Evolutionary conservation across 257 asterid species (phyloP).

Genomic region (Cordia subcordata): DNA sequence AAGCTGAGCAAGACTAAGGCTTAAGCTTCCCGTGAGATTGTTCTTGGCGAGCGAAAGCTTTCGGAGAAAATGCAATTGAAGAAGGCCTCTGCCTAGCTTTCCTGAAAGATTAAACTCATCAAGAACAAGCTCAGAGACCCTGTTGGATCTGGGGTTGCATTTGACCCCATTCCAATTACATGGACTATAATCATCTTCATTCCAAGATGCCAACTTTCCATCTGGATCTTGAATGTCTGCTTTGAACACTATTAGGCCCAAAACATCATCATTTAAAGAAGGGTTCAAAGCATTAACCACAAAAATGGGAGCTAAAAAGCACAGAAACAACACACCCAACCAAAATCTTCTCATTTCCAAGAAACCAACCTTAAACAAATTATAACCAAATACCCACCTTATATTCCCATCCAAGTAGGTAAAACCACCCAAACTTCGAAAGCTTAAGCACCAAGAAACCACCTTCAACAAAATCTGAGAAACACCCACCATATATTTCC

Average conservation of each 20-base stretch:
- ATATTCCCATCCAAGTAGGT: constrained; percentile 11
- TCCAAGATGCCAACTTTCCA: constrained; percentile 74
- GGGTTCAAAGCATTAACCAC: constrained; percentile 47
- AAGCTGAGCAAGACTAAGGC: constrained; percentile 64
- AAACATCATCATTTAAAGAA: constrained; percentile 79
- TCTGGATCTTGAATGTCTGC: constrained; percentile 78
- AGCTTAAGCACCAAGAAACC: neutral
- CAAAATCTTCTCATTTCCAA: constrained; percentile 51
- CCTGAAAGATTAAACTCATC: constrained; percentile 86
- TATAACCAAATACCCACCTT: constrained; percentile 5
- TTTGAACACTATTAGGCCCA: constrained; percentile 87
- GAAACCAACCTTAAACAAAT: neutral
- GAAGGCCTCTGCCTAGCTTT: constrained; percentile 79
- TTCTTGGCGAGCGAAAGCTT: constrained; percentile 69
- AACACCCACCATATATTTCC: too few species aligned
- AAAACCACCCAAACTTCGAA: neutral
- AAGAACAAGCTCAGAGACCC: constrained; percentile 85
- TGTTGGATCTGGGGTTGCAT: constrained; percentile 88
- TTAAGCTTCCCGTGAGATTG: constrained; percentile 70
- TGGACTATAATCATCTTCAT: constrained; percentile 83
- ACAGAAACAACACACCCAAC: constrained; percentile 22
- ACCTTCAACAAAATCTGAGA: neutral
- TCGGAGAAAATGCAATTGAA: constrained; percentile 65
- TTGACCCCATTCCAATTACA: constrained; percentile 80
- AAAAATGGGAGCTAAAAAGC: constrained; percentile 30